Base-by-base conservation (phyloP, 1,284 basidiomycete genomes). In the Porphyrellus sp. region DNA sequence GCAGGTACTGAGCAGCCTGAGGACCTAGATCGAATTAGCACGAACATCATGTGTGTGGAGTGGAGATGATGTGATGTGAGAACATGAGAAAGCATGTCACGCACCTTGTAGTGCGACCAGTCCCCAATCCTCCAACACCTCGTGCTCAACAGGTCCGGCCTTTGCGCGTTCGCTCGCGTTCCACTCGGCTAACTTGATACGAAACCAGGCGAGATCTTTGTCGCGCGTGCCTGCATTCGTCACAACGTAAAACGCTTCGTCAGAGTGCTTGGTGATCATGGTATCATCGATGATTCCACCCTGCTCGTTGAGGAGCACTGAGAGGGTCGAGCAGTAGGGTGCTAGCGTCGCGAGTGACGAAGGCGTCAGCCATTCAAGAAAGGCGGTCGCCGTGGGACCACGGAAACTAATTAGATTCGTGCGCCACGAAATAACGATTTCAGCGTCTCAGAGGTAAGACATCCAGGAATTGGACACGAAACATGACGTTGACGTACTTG, bases 221-320 rank as follows among this genome's bases (percentile, higher is more conserved):
- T 84, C 81, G 23, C 93, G 80, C 30, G 96, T 77, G 1, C 91
- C 93, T 2, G 96, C 97, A 67, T 99, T 99, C 0, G 96, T 99
- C 37, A 99, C 97, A 39, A 98, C 87, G 70, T 98, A 99, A 72
- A 86, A 98, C 0, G 84, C 81, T 59, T 85, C 79, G n/a, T 80
- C 65, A 0, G 82, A 78, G 66, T 93, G 89, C 64, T 93, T 93
- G 30, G 90, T 93, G 65, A 94, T 83, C 65, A 95, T 75, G 9
- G 83, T 89, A 69, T 99, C 97, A 71, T 99, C 97, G 53, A 99
- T 89, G 60, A 99, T 98, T 11, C 96, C 96, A 5, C 97, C 96
- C 0, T 79, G 67, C 46, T 90, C 82, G 69, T 96, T 97, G 47
- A 99, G 78, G 5, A 98, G 75, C 18, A 98, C 91, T 1, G 91